Percentiles rank a stretch among this genome's conserved stretches.
phyloP scores from a whole-genome alignment of 352 stramenopile genomes.

The Globisporangium acanthophoron region DNA sequence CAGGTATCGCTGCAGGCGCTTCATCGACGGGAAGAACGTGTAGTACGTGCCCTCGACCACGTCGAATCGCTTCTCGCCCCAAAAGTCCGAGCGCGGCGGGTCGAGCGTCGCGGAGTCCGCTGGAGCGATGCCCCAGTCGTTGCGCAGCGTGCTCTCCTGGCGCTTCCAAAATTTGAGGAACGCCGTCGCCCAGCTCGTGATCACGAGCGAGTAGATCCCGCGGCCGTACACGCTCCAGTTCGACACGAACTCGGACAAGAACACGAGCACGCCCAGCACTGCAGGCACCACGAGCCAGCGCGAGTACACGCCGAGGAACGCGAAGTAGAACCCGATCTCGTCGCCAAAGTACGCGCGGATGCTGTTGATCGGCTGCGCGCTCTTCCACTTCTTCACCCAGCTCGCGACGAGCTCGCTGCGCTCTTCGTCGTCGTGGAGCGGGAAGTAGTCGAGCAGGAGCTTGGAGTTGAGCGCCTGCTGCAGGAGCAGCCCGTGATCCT shows the following conservation, averaged over 20 bases:
- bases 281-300: constrained; percentile 91
- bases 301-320: constrained; percentile 95
- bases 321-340: constrained; percentile 97
- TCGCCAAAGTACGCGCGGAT: constrained; percentile 80
- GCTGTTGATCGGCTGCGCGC: constrained; percentile 44
- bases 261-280: constrained; percentile 83
- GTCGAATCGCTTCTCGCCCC: constrained; percentile 69
- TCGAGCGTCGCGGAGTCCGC: constrained; percentile 42
- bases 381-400: constrained; percentile 74
- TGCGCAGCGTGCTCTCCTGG: constrained; percentile 78
- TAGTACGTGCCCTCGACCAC: constrained; percentile 78
- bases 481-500: constrained; percentile 63
- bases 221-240: constrained; percentile 54
- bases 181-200: constrained; percentile 86
- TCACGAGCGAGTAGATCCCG: constrained; percentile 83
- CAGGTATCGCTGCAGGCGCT: constrained; percentile 71
- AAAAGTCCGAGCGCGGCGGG: constrained; percentile 56
- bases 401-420: constrained; percentile 52
- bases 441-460: constrained; percentile 66
- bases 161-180: constrained; percentile 92
- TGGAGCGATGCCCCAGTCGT: constrained; percentile 73
- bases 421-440: constrained; percentile 69
- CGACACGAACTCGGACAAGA: constrained; percentile 72
- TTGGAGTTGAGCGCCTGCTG: constrained; percentile 63
- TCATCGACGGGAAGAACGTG: constrained; percentile 75